Evolutionary conservation across 1,284 basidiomycete genomes (phyloP).

Genomic region (Cutaneotrichosporon cutaneum): DNA sequence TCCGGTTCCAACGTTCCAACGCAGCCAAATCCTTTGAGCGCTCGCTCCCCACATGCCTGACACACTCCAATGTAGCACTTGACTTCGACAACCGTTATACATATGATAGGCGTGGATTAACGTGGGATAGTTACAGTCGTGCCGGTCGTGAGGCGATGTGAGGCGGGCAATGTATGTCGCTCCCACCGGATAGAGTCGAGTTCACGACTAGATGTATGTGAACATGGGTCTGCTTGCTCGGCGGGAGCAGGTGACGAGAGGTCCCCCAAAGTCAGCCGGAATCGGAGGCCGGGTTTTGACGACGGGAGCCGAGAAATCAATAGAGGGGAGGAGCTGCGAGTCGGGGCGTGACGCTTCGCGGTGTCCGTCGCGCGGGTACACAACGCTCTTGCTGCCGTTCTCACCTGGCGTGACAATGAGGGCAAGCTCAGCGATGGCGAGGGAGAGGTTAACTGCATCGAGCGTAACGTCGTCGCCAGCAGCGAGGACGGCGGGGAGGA

Average conservation of each 20-base stretch:
- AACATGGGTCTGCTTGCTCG: neutral
- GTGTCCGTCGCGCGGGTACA: neutral
- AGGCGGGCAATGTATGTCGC: neutral
- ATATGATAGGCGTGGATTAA: neutral
- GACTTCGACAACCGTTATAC: neutral
- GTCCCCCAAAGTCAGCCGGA: neutral
- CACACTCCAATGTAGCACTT: no score
- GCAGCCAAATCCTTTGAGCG: neutral
- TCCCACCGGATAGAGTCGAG: no score
- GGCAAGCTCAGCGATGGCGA: neutral
- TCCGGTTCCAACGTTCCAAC: neutral
- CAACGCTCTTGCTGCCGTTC: no score
- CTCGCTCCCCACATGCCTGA: no score
- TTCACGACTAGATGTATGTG: neutral
- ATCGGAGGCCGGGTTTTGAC: neutral
- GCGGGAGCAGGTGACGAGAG: neutral
- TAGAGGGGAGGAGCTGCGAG: neutral
- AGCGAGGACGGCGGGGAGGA: neutral
- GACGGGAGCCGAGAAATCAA: neutral
- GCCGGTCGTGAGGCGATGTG: neutral
- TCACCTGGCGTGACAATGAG: neutral
- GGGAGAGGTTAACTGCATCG: neutral
- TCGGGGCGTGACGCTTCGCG: neutral
- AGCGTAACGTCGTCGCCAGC: neutral
- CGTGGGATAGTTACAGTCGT: neutral